These are phyloP conservation scores for Lentinula raphanica DNA, from an alignment of 768 basidiomycete species.

Conservation along the genomic window DNA sequence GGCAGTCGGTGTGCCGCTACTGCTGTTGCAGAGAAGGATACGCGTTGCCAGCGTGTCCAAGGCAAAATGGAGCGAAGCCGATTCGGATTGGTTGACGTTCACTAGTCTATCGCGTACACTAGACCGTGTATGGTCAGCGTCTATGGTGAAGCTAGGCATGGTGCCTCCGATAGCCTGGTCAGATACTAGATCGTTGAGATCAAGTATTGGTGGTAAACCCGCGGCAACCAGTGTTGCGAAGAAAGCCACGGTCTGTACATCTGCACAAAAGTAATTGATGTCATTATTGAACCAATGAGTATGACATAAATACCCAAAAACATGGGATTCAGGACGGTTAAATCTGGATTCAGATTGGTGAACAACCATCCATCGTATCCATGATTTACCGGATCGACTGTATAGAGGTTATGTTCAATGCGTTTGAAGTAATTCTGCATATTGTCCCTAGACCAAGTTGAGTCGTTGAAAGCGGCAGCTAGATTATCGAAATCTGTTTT, in stretches of 20 bases:
- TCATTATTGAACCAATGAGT: too few relatives aligned
- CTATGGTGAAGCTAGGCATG: slow-evolving; percentile 17
- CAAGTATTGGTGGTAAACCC: slow-evolving; percentile 15
- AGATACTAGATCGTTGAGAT: slow-evolving; percentile 19
- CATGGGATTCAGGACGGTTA: slow-evolving; percentile 14
- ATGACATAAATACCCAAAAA: slow-evolving; percentile 15
- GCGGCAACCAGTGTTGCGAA: slow-evolving; percentile 12
- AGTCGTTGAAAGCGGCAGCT: slow-evolving; percentile 20
- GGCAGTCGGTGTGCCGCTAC: slow-evolving; percentile 11
- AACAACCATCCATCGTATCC: slow-evolving; percentile 27
- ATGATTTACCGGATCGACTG: slow-evolving; percentile 18
- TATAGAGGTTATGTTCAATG: slow-evolving; percentile 22
- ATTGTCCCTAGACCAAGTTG: slow-evolving; percentile 22
- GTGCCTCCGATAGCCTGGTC: slow-evolving; percentile 18
- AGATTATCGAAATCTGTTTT: slow-evolving; percentile 21
- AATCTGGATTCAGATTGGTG: slow-evolving; percentile 20
- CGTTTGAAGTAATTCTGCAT: slow-evolving; percentile 26
- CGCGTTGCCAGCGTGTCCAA: slow-evolving; percentile 22
- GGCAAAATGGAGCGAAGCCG: slow-evolving; percentile 14
- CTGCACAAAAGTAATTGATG: slow-evolving; percentile 11
- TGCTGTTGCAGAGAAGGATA: slow-evolving; percentile 12
- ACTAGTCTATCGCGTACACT: slow-evolving; percentile 20
- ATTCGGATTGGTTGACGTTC: slow-evolving; percentile 10
- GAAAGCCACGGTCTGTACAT: slow-evolving; percentile 19
- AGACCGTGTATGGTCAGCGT: slow-evolving; percentile 21